A percentile compares a stretch with the other conserved stretches of the same genome.
phyloP scores from a whole-genome alignment of 2,329 filamentous ascomycete genomes.

The Mollisia scopiformis region DNA sequence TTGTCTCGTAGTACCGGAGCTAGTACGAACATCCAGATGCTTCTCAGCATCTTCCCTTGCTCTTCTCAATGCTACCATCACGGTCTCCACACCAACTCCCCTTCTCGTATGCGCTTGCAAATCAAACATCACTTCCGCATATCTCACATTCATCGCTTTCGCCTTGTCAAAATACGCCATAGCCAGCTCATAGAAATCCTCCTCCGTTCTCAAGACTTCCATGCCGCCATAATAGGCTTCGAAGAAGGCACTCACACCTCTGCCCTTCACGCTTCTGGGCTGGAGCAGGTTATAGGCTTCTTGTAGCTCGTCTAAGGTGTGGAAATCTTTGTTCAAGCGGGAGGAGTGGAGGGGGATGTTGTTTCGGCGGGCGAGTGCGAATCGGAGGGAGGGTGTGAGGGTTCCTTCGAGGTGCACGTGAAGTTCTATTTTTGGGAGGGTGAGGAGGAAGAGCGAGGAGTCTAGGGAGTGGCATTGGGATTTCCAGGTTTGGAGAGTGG shows the following conservation, averaged over 20 bases:
- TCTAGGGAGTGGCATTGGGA: slow-evolving; percentile 1
- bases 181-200: slow-evolving; percentile 73
- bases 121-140: slow-evolving; percentile 80
- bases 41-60: slow-evolving; percentile 60
- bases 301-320: slow-evolving; percentile 17
- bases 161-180: slow-evolving; percentile 71
- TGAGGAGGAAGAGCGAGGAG: slow-evolving; percentile 54
- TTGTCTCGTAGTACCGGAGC: not conserved
- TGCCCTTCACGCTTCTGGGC: slow-evolving; percentile 8
- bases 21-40: slow-evolving; percentile 59
- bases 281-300: slow-evolving; percentile 18
- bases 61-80: slow-evolving; percentile 64
- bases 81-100: slow-evolving; percentile 61
- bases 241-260: slow-evolving; percentile 52
- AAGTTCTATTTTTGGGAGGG: slow-evolving; percentile 77
- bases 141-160: slow-evolving; percentile 62
- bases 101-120: slow-evolving; percentile 71
- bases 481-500: slow-evolving; percentile 10
- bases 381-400: slow-evolving; percentile 69
- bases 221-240: slow-evolving; percentile 78
- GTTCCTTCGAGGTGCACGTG: slow-evolving; percentile 80
- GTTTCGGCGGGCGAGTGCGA: slow-evolving; percentile 68
- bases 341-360: slow-evolving; percentile 36
- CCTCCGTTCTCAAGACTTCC: slow-evolving; percentile 62
- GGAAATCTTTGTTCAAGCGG: slow-evolving; percentile 16